A percentile compares a stretch with the other conserved stretches of the same genome.
Conservation (phyloP, 2,329 filamentous ascomycete species). For the Mycosphaerella sp. region DNA sequence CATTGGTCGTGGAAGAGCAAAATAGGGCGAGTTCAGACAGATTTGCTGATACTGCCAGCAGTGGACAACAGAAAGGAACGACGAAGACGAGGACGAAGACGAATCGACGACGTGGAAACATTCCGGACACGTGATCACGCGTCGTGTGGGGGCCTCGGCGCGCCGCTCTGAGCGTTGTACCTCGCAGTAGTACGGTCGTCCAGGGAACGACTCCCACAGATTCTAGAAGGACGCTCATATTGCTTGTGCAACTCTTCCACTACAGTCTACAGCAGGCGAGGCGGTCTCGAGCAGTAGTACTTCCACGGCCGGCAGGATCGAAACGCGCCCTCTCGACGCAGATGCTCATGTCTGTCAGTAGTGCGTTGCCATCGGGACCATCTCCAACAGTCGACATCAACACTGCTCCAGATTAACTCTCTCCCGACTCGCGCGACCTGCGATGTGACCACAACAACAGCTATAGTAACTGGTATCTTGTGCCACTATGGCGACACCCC, state of each 20-base stretch:
- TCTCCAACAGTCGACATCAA: background rate
- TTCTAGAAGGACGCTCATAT: background rate
- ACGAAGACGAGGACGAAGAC: background rate
- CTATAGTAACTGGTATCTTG: background rate
- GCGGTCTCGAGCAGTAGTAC: background rate
- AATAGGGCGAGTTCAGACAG: background rate
- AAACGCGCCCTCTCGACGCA: background rate
- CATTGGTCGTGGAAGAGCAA: background rate
- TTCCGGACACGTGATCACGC: background rate
- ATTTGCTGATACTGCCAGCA: background rate
- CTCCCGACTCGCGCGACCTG: background rate
- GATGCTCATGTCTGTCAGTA: background rate
- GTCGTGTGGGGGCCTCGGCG: background rate
- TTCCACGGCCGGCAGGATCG: slow-evolving; percentile 5
- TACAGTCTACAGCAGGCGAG: background rate
- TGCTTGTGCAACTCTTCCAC: background rate
- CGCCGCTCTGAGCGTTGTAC: background rate
- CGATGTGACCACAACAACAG: slow-evolving; percentile 1
- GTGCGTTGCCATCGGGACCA: background rate
- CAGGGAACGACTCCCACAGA: background rate
- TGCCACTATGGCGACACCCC: slow-evolving; percentile 2
- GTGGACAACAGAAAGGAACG: background rate
- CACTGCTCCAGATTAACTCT: background rate
- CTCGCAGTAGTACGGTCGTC: background rate
- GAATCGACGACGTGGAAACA: background rate